These are phyloP conservation scores for Loxodes magnus DNA, from an alignment of 73 alveolate species.

Conservation along the genomic window DNA sequence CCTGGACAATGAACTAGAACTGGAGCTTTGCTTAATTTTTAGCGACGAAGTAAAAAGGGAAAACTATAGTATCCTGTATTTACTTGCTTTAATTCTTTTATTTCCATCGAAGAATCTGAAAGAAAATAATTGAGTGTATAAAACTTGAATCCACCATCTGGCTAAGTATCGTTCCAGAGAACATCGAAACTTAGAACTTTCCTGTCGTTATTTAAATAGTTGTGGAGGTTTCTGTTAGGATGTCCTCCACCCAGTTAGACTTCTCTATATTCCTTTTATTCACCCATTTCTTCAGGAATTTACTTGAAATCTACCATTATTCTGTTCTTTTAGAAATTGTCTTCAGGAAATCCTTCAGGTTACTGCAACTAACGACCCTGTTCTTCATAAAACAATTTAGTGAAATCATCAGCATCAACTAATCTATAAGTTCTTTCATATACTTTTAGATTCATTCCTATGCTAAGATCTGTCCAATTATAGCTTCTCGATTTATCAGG, in stretches of 20 bases:
- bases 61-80: slow-evolving; percentile 84
- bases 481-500: slow-evolving; percentile 55
- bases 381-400: slow-evolving; percentile 68
- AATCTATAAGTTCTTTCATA: slow-evolving; percentile 74
- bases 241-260: slow-evolving; percentile 91
- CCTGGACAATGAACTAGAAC: slow-evolving; percentile 90
- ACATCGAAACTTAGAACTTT: slow-evolving; percentile 68
- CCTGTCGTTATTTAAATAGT: slow-evolving; percentile 75
- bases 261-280: slow-evolving; percentile 81
- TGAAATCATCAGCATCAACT: slow-evolving; percentile 81
- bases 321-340: slow-evolving; percentile 56
- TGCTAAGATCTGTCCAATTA: slow-evolving; percentile 50
- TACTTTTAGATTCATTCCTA: slow-evolving; percentile 39
- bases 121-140: slow-evolving; percentile 81
- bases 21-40: slow-evolving; percentile 83
- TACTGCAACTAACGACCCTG: slow-evolving; percentile 66
- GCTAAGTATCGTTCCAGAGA: slow-evolving; percentile 74
- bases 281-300: slow-evolving; percentile 81
- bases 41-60: slow-evolving; percentile 83
- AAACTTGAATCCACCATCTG: slow-evolving; percentile 85
- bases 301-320: slow-evolving; percentile 69
- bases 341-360: slow-evolving; percentile 74
- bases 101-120: slow-evolving; percentile 81
- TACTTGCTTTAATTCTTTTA: slow-evolving; percentile 74
- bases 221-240: slow-evolving; percentile 70